Base-by-base conservation (phyloP, 371 early-diverging fungal species). In the Phascolomyces articulosus region DNA sequence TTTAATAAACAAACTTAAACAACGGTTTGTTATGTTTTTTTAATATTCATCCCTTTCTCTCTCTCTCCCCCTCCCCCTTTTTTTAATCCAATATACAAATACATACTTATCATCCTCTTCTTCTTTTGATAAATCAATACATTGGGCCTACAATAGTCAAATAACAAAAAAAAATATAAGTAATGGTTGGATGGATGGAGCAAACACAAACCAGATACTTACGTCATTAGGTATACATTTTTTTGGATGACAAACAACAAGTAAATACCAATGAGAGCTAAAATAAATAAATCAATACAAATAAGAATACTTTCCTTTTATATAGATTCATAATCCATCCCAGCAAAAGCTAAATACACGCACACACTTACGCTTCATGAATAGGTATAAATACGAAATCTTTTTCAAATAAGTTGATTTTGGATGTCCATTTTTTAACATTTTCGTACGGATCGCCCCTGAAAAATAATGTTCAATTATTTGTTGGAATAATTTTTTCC, bases 201-300 rank as follows among this genome's bases (percentile, higher is more conserved):
- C 1, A 44, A 44, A 18, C 8, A 7, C 16, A 44, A 13, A 13
- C 2, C n/a, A 44, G 0, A 44, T 16, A 11, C 54, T 10, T 18
- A 40, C 21, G 20, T 40, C 51, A n/a, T 27, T n/a, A 38, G 49
- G 20, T 56, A 64, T 55, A 28, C 64, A 64, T 53, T 34, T 15
- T 18, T 60, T 69, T 1, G 86, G 83, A 62, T 91, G 85, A 67
- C 72, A 77, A n/a, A 91, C 78, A n/a, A 91, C 71, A 15, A 83
- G 85, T 1, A 89, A 70, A 69, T 88, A 88, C 91, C 91, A 91
- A 59, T 91, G 91, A 59, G 84, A 55, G 38, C 80, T 80, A 57
- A 38, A n/a, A n/a, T n/a, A n/a, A n/a, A n/a, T 13, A 55, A 13
- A 21, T 16, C 8, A 26, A 6, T 7, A 62, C 7, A 21, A 34